Evolutionary conservation across 257 asterid species (phyloP), one percentile per base, ranked within the genome.

Genomic region (Voacanga thouarsii): DNA sequence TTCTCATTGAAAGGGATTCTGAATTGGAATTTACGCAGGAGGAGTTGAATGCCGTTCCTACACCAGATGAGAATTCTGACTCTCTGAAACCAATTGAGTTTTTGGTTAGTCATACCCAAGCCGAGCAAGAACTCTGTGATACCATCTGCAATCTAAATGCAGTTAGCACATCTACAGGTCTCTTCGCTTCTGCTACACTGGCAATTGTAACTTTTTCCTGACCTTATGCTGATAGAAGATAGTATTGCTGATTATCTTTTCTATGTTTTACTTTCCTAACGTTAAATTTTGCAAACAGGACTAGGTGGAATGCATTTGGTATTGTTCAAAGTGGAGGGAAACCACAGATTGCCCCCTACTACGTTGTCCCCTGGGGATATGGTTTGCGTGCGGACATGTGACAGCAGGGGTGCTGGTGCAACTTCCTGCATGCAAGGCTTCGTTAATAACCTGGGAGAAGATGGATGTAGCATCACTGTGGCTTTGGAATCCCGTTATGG

Each of bases 241-340:
- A 41, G 12, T 2, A 21, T 21, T 21, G 12, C 47, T 7, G 16
- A 23, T 39, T 3, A 10, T 68, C 72, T 68, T 41, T 68, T 3
- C 53, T 9, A 41, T 68, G 16, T 68, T 50, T 4, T 14, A 7
- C 44, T 51, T 50, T 19, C 5, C 49, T 82, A 39, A 82, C 76
- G 23, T 73, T 77, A 50, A 43, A 50, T 70, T 67, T 39, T 86
- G 39, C 81, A 5, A 79, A 84, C 89, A 94, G 99, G 99, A 80
- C 83, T 94, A 77, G 99, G 97, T 41, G 99, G 99, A 76, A 94
- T 94, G 97, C 97, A 94, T 87, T 80, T 94, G 90, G 97, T 94
- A 56, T 80, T 91, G 91, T 94, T 94, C 87, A 89, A 85, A 82
- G 89, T 80, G 75, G 99, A 94, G 86, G 96, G 97, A 69, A 94